Evolutionary conservation across 345 rosid species (phyloP).

Genomic region (Eucalyptus lansdowneana): DNA sequence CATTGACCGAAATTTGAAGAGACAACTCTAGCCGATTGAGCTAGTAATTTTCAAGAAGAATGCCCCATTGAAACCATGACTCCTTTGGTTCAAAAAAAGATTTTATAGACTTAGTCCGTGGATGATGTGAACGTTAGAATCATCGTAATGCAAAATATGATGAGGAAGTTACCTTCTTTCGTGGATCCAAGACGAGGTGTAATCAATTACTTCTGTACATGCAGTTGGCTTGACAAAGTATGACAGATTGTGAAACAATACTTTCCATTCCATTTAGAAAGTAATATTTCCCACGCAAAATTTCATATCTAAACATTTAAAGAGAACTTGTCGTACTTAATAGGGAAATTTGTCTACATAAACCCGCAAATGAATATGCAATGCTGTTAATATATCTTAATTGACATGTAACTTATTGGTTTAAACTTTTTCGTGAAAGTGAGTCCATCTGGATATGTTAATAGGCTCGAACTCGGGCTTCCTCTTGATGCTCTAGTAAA

Average conservation of each 20-base stretch:
- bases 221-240: not conserved
- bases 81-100: not conserved
- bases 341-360: not conserved
- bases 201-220: not conserved
- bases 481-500: rapidly evolving
- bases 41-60: not conserved
- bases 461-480: rapidly evolving
- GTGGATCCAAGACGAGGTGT: not conserved
- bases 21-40: not conserved
- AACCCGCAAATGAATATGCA: not conserved
- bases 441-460: rapidly evolving
- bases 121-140: not conserved
- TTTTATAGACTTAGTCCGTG: not conserved
- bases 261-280: not conserved
- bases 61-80: not conserved
- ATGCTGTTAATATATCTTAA: not conserved
- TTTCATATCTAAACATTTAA: not conserved
- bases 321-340: not conserved
- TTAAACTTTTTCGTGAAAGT: not conserved
- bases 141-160: not conserved
- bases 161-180: not conserved
- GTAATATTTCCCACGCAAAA: not conserved
- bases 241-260: not conserved
- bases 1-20: not conserved
- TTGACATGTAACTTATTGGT: no score